Percentiles rank a stretch among this genome's conserved stretches.
Conservation (phyloP, 1,139 yeast genomes). For the Magnusiomyces paraingens region DNA sequence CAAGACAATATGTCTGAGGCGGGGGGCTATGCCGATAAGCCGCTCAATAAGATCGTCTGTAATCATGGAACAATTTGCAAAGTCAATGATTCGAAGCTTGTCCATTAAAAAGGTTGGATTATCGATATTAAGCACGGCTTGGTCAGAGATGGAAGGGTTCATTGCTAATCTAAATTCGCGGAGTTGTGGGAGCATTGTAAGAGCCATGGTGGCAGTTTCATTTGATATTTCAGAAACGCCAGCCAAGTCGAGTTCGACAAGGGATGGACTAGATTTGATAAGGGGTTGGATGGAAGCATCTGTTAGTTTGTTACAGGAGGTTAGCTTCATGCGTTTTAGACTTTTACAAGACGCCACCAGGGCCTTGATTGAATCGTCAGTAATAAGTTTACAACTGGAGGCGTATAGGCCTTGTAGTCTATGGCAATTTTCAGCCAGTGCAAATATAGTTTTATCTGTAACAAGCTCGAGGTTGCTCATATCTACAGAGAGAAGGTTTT, state of each 20-base stretch:
- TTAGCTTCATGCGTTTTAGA: conserved; percentile 76
- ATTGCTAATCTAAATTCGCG: conserved; percentile 80
- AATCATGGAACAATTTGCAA: conserved; percentile 76
- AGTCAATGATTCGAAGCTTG: conserved; percentile 68
- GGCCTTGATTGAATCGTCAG: conserved; percentile 56
- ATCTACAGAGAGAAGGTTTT: conserved; percentile 76
- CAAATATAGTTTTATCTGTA: conserved; percentile 59
- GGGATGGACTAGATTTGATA: conserved; percentile 62
- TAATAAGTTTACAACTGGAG: conserved; percentile 68
- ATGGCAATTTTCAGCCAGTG: conserved; percentile 67
- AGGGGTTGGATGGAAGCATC: conserved; percentile 61
- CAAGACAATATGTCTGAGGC: conserved; percentile 76
- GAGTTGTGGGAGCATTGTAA: conserved; percentile 58
- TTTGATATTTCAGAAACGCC: conserved; percentile 74
- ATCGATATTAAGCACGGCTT: conserved; percentile 33
- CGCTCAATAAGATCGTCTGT: conserved; percentile 75
- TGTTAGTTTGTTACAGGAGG: conserved; percentile 61
- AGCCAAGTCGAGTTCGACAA: conserved; percentile 88
- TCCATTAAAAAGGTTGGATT: conserved; percentile 32
- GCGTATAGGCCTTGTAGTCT: conserved; percentile 87
- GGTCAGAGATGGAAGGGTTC: conserved; percentile 64
- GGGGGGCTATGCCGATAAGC: conserved; percentile 72
- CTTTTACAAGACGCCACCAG: conserved; percentile 61
- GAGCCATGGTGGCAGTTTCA: conserved; percentile 51
- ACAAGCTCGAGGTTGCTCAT: conserved; percentile 73